phyloP scores from a whole-genome alignment of 306 rosid species.

The Hippophae gyantsensis region DNA sequence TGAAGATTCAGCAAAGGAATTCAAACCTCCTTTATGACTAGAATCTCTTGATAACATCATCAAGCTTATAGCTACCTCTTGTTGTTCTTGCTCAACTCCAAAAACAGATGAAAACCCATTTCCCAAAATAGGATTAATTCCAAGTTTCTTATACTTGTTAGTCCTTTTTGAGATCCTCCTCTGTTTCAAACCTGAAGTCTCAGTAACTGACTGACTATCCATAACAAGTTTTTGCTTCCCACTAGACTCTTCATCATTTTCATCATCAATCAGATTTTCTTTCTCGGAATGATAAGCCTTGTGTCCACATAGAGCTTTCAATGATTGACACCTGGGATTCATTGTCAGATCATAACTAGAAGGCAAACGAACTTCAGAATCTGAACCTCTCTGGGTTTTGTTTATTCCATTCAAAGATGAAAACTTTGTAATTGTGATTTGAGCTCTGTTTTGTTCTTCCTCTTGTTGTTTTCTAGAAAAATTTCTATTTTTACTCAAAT shows the following conservation, averaged over 20 bases:
- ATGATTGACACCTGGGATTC: conserved; percentile 51
- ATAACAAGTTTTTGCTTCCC: conserved; percentile 39
- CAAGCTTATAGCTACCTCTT: conserved; percentile 67
- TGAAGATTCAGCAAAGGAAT: conserved; percentile 52
- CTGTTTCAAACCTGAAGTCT: conserved; percentile 35
- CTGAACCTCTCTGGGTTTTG: conserved; percentile 49
- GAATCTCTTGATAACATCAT: conserved; percentile 63
- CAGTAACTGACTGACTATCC: conserved; percentile 64
- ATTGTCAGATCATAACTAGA: conserved; percentile 57
- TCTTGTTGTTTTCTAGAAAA: conserved; percentile 8
- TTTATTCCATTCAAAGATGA: conserved; percentile 23
- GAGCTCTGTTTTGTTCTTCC: conserved; percentile 3
- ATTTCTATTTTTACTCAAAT: conserved; percentile 30
- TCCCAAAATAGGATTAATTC: conserved; percentile 17
- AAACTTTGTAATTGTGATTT: conserved; percentile 24
- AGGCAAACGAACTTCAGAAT: conserved; percentile 28
- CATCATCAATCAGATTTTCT: conserved; percentile 33
- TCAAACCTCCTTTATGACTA: conserved; percentile 29
- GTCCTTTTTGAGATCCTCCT: conserved; percentile 35
- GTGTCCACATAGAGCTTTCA: conserved; percentile 80
- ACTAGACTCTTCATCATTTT: conserved; percentile 14
- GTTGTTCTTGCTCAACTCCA: conserved; percentile 48
- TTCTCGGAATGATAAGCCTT: conserved; percentile 82
- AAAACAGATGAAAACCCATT: conserved; percentile 40
- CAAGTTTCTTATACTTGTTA: conserved; percentile 28